Base-by-base conservation (phyloP, 495 filamentous ascomycete species). In the Podospora fimiseda region DNA sequence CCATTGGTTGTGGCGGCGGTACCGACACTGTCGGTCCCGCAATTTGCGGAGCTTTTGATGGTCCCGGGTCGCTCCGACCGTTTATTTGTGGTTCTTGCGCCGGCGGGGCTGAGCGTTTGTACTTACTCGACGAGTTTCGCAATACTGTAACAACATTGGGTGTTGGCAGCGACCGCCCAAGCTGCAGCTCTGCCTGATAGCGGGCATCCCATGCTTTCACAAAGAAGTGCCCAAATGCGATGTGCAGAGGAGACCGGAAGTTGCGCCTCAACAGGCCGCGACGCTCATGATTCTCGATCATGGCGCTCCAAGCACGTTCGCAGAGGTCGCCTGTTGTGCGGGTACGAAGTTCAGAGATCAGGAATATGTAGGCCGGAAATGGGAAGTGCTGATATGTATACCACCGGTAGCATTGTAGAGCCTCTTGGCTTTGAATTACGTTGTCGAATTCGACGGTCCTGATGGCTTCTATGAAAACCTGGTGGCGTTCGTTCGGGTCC, bases 121-220 rank as follows among this genome's bases (percentile, higher is more conserved):
- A 58, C 24, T 57, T 56, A 23, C 56, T 48, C 36, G 60, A 24
- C 5, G 57, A 64, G 40, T 70, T 70, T 15, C 69, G 57, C 59
- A 77, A 65, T 47, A 71, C 41, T 0, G 60, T 58, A 27, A 77
- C 70, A 21, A 76, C 64, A 40, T 65, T 70, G 2, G 74, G 74
- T n/a, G 67, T 63, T 11, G 57, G 59, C 1, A 73, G 36, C 13
- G 57, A 55, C 2, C 71, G 67, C 3, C 74, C 74, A 6, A 70
- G 59, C 15, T 68, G 66, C 14, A 67, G 51, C 51, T 75, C 70
- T 6, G 74, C 74, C 6, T 67, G 65, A 48, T 70, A 69, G 24
- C 67, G 71, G 6, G 77, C 75, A 18, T 75, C 72, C 78, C 78
- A 81, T 14, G 77, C 77, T 47, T 76, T 78, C 47, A 80, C 61